Evolutionary conservation across 305 asterid species (phyloP).

Genomic region (Ajuga reptans): DNA sequence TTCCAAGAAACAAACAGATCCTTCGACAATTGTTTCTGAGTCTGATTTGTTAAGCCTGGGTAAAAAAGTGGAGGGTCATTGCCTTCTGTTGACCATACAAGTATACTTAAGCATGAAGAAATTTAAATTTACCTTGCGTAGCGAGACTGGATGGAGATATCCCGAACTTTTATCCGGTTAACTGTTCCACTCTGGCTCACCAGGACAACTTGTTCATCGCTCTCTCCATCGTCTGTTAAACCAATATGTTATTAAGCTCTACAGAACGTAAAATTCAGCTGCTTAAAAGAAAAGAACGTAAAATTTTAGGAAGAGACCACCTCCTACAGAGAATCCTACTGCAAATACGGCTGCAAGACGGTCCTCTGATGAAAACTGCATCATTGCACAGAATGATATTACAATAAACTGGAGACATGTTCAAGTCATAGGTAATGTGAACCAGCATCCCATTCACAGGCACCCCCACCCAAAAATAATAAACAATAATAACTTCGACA

Average conservation of each 20-base stretch:
- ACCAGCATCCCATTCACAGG: neutral
- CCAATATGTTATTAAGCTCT: neutral
- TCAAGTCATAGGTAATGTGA: constrained; percentile 3
- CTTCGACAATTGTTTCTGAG: too few relatives aligned
- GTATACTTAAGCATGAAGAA: too few relatives aligned
- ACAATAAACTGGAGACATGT: neutral
- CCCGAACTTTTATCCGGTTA: constrained; percentile 88
- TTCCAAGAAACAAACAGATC: too few relatives aligned
- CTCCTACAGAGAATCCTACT: constrained; percentile 82
- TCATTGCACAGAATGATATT: constrained; percentile 12
- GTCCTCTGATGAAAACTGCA: constrained; percentile 75
- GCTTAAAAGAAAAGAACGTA: neutral
- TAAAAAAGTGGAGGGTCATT: too few relatives aligned
- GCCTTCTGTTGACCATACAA: too few relatives aligned
- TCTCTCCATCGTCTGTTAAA: constrained; percentile 80
- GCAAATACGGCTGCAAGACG: constrained; percentile 81
- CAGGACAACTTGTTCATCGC: constrained; percentile 92
- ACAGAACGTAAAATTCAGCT: neutral
- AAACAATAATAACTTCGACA: neutral
- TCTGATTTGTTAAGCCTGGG: too few relatives aligned
- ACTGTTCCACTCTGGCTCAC: constrained; percentile 99
- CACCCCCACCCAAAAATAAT: neutral
- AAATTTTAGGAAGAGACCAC: constrained; percentile 28
- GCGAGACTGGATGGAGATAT: constrained; percentile 88
- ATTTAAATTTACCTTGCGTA: constrained; percentile 58